Percentiles rank a stretch among this genome's conserved stretches.
phyloP scores from a whole-genome alignment of 805 yeast species.

The Kluyveromyces wickerhamii region DNA sequence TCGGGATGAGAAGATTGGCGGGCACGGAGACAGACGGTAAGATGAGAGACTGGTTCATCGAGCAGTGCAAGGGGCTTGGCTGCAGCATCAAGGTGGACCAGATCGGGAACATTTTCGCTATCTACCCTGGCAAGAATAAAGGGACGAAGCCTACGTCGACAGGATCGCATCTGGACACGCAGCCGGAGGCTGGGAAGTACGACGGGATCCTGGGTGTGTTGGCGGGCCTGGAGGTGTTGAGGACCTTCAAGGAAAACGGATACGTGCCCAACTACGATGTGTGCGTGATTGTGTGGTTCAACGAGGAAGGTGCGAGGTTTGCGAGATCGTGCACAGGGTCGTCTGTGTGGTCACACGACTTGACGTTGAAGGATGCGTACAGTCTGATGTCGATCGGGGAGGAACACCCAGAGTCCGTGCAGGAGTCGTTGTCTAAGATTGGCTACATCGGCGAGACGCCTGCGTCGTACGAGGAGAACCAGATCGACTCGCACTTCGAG shows the following conservation, averaged over 20 bases:
- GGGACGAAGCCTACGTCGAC: slow-evolving; percentile 50
- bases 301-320: slow-evolving; percentile 74
- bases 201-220: slow-evolving; percentile 68
- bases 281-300: slow-evolving; percentile 62
- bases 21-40: slow-evolving; percentile 53
- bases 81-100: slow-evolving; percentile 53
- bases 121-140: slow-evolving; percentile 47
- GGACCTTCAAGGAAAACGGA: slow-evolving; percentile 54
- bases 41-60: slow-evolving; percentile 59
- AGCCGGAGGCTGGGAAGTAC: slow-evolving; percentile 71
- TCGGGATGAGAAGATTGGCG: slow-evolving; percentile 63
- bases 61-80: slow-evolving; percentile 44
- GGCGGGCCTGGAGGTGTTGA: slow-evolving; percentile 56
- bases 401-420: slow-evolving; percentile 39
- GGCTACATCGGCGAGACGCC: slow-evolving; percentile 51
- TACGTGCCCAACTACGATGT: slow-evolving; percentile 58
- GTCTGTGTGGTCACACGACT: slow-evolving; percentile 55
- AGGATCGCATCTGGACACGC: slow-evolving; percentile 71
- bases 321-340: slow-evolving; percentile 63
- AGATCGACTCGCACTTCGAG: slow-evolving; percentile 63
- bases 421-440: slow-evolving; percentile 48
- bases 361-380: slow-evolving; percentile 42
- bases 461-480: slow-evolving; percentile 42
- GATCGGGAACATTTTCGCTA: slow-evolving; percentile 62
- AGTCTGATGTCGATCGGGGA: slow-evolving; percentile 48